A percentile compares a stretch with the other conserved stretches of the same genome.
Evolutionary conservation across 768 basidiomycete species (phyloP).

Genomic region (Boletus rufocinnamomeus): DNA sequence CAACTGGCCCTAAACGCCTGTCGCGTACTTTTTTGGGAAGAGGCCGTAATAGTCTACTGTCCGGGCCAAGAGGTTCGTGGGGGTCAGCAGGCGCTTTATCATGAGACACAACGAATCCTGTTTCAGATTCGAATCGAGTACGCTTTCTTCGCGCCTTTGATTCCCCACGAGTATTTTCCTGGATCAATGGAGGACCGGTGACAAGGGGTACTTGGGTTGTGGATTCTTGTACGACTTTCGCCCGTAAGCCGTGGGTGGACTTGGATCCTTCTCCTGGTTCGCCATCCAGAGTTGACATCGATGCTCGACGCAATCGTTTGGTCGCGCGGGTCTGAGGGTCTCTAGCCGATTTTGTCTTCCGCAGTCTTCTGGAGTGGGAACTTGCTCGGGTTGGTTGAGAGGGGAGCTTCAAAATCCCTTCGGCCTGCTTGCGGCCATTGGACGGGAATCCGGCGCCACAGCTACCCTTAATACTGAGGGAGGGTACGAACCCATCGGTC

Average conservation of each 20-base stretch:
- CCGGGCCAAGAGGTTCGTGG: constrained; percentile 18
- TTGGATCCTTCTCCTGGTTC: constrained; percentile 1
- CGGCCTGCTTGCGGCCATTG: not conserved
- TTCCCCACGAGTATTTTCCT: not conserved
- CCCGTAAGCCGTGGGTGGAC: not conserved
- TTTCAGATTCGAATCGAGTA: constrained; percentile 22
- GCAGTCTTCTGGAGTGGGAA: not conserved
- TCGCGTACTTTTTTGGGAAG: constrained; percentile 22
- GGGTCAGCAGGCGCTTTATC: not conserved
- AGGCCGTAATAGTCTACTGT: constrained; percentile 22
- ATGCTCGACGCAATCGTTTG: constrained; percentile 20
- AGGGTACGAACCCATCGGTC: not conserved
- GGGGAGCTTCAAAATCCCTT: not conserved
- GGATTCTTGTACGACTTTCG: not conserved
- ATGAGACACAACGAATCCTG: not conserved
- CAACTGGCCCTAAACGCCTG: not conserved
- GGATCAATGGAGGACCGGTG: not conserved
- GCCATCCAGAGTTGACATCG: not conserved
- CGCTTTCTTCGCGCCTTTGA: constrained; percentile 19
- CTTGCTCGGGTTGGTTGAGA: not conserved
- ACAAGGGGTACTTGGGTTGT: not conserved
- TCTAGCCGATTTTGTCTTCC: not conserved
- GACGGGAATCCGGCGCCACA: not conserved
- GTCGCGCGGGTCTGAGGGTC: constrained; percentile 1
- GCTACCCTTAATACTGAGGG: not conserved